These are phyloP conservation scores for Pythium insidiosum DNA, from an alignment of 352 stramenopile genomes.

Conservation along the genomic window DNA sequence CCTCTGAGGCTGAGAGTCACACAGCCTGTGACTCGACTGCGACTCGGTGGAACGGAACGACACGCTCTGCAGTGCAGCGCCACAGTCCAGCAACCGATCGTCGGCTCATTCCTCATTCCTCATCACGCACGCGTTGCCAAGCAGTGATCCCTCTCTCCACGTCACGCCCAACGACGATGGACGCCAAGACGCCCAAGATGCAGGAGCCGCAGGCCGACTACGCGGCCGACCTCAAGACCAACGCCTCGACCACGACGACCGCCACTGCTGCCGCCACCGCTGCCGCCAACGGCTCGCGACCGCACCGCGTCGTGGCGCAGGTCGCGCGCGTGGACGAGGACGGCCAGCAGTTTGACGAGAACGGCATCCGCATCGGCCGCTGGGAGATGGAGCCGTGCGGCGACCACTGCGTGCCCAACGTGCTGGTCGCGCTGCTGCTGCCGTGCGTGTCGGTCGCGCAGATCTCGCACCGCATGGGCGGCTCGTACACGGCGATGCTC, in stretches of 20 bases:
- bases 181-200: constrained; percentile 1
- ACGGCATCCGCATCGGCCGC: background rate
- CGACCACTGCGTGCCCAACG: background rate
- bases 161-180: background rate
- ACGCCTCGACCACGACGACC: background rate
- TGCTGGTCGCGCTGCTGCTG: background rate
- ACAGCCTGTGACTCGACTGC: too few species aligned
- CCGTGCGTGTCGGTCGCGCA: background rate
- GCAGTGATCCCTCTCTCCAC: too few species aligned
- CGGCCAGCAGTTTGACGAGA: background rate
- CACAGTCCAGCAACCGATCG: too few species aligned
- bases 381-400: background rate
- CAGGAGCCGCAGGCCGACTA: constrained; percentile 8
- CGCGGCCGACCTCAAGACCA: background rate
- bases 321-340: background rate
- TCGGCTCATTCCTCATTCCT: background rate
- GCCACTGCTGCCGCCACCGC: too few species aligned
- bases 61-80: too few species aligned
- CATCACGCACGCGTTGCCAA: too few species aligned
- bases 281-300: too few species aligned
- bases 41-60: too few species aligned
- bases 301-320: too few species aligned
- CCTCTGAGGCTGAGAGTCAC: too few species aligned
- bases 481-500: background rate
- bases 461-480: background rate